Percentiles rank a stretch among this genome's conserved stretches.
These are phyloP conservation scores for Cardamine chenopodiifolia DNA, from an alignment of 345 rosid species.

Conservation along the genomic window DNA sequence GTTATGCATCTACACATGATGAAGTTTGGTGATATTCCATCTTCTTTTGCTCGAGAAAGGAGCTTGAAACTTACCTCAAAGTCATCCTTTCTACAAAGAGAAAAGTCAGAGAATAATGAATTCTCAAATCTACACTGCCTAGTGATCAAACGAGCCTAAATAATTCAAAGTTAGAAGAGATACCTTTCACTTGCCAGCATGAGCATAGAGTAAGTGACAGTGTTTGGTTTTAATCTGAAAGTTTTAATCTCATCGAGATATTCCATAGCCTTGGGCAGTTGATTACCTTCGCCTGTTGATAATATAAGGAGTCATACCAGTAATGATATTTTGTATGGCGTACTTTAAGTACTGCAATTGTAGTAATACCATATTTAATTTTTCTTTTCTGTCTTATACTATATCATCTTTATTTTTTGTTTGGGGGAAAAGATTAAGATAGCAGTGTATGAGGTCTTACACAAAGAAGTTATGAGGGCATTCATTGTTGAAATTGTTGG, in stretches of 20 bases:
- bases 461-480: conserved; percentile 85
- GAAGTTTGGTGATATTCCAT: conserved; percentile 64
- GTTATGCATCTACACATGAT: conserved; percentile 74
- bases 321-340: conserved; percentile 1
- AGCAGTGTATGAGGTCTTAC: conserved; percentile 53
- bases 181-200: conserved; percentile 86
- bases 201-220: conserved; percentile 81
- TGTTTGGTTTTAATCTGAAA: conserved; percentile 63
- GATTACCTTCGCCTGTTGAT: conserved; percentile 82
- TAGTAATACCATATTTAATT: conserved; percentile 23
- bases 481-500: conserved; percentile 83
- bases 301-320: conserved; percentile 29
- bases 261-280: conserved; percentile 76
- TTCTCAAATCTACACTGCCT: conserved; percentile 18
- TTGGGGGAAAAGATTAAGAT: neutral
- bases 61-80: conserved; percentile 66
- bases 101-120: conserved; percentile 17
- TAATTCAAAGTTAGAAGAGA: conserved; percentile 26
- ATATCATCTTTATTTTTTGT: neutral
- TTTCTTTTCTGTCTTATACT: neutral
- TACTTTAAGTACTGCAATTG: conserved; percentile 9
- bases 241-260: conserved; percentile 73
- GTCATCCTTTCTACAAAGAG: conserved; percentile 72
- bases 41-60: conserved; percentile 71
- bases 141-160: conserved; percentile 25